A percentile compares a stretch with the other conserved stretches of the same genome.
Evolutionary conservation across 1,284 basidiomycete species (phyloP).

Genomic region (Fomitiporia mediterranea): DNA sequence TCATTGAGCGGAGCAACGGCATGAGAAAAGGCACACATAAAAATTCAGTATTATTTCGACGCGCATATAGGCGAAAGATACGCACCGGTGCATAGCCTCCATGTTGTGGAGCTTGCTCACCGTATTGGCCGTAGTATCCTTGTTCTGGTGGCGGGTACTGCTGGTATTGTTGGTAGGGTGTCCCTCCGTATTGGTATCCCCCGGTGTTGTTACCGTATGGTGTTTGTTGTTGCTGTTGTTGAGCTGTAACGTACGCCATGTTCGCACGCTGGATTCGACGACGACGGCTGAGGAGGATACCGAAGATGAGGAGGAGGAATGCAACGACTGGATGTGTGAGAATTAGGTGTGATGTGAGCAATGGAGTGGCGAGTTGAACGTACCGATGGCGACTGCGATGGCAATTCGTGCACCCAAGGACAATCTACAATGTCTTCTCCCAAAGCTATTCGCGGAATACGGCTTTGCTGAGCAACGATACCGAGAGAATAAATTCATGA

Average conservation of each 20-base stretch:
- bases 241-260: conserved; percentile 24
- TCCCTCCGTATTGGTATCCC: conserved; percentile 13
- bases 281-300: conserved; percentile 19
- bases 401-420: conserved; percentile 27
- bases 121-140: conserved; percentile 1
- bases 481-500: not conserved
- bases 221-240: conserved; percentile 8
- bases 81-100: conserved; percentile 14
- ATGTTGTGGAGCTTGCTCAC: too few species aligned
- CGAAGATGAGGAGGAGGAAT: conserved; percentile 22
- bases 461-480: not conserved
- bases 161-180: conserved; percentile 11
- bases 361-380: conserved; percentile 9
- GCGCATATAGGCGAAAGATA: not conserved
- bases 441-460: conserved; percentile 20
- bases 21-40: not conserved
- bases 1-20: not conserved
- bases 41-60: not conserved
- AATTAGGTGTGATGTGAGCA: not conserved
- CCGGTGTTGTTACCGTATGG: conserved; percentile 1
- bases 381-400: conserved; percentile 29
- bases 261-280: conserved; percentile 24
- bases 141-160: conserved; percentile 12
- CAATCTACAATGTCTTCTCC: conserved; percentile 25
- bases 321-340: conserved; percentile 3